Conservation (phyloP, 1,284 basidiomycete species). For the Ganoderma sinense region DNA sequence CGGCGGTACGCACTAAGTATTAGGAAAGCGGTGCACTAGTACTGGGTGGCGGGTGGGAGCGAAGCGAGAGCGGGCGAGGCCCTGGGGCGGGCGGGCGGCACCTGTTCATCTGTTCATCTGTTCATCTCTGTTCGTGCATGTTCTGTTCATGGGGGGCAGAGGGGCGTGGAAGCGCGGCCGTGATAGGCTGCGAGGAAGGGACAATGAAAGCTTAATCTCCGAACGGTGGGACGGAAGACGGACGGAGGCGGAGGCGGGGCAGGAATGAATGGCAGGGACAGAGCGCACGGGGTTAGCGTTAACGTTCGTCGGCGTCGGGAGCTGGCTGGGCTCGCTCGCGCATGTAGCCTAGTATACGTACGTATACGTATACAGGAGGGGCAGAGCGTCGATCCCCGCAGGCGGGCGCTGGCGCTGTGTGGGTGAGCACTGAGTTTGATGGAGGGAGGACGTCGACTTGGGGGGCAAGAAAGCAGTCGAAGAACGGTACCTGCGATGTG, state of each 20-base stretch:
- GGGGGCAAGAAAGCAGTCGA: too few species aligned
- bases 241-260: neutral
- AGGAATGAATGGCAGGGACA: neutral
- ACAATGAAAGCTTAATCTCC: conserved; percentile 1
- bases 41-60: neutral
- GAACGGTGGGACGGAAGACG: neutral
- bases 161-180: neutral
- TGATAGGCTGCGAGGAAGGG: conserved; percentile 1
- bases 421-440: too few species aligned
- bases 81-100: neutral
- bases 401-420: too few species aligned
- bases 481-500: too few species aligned
- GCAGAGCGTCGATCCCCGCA: neutral
- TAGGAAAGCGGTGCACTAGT: neutral
- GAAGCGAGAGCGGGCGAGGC: neutral
- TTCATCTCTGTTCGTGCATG: too few species aligned
- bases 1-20: too few species aligned
- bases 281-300: too few species aligned
- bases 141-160: too few species aligned
- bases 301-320: neutral
- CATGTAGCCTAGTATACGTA: too few species aligned
- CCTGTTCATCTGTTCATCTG: neutral
- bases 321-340: neutral
- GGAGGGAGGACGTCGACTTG: too few species aligned
- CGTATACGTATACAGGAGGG: neutral